A percentile compares a stretch with the other conserved stretches of the same genome.
Conservation (phyloP, 768 basidiomycete genomes). For the Hygrophorus russula region DNA sequence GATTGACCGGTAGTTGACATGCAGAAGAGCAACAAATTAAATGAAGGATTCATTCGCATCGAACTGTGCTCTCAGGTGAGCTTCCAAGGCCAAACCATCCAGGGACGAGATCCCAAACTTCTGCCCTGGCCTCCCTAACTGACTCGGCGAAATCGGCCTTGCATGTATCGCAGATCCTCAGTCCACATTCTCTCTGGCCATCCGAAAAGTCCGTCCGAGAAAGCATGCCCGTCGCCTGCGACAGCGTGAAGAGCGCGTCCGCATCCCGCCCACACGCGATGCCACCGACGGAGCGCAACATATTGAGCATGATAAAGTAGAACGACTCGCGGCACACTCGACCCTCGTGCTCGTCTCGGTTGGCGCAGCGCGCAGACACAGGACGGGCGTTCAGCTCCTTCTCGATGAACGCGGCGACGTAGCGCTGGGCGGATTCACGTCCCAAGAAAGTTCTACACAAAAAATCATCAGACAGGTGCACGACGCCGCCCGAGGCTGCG, state of each 20-base stretch:
- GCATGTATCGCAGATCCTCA: conserved; percentile 42
- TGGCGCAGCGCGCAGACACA: conserved; percentile 38
- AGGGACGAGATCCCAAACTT: conserved; percentile 52
- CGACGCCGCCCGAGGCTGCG: conserved; percentile 4
- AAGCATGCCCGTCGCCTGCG: conserved; percentile 64
- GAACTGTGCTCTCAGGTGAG: too few species aligned
- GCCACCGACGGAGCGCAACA: conserved; percentile 58
- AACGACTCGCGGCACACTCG: conserved; percentile 53
- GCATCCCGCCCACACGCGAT: conserved; percentile 64
- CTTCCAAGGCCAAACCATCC: conserved; percentile 47
- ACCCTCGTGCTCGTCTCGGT: conserved; percentile 24
- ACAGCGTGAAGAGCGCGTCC: conserved; percentile 59
- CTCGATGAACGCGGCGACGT: conserved; percentile 49
- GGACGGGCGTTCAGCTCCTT: conserved; percentile 38
- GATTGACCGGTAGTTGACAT: too few species aligned
- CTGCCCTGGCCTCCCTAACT: conserved; percentile 35
- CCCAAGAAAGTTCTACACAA: conserved; percentile 42
- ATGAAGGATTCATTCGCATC: too few species aligned
- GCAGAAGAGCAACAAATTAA: too few species aligned
- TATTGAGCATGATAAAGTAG: conserved; percentile 67
- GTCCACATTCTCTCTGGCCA: conserved; percentile 39
- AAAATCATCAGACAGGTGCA: conserved; percentile 20
- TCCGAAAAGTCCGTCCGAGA: conserved; percentile 60
- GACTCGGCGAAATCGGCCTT: conserved; percentile 33
- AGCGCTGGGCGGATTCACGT: conserved; percentile 53